Evolutionary conservation across 164 flowering plant species (phyloP).

Genomic region (Malania oleifera): DNA sequence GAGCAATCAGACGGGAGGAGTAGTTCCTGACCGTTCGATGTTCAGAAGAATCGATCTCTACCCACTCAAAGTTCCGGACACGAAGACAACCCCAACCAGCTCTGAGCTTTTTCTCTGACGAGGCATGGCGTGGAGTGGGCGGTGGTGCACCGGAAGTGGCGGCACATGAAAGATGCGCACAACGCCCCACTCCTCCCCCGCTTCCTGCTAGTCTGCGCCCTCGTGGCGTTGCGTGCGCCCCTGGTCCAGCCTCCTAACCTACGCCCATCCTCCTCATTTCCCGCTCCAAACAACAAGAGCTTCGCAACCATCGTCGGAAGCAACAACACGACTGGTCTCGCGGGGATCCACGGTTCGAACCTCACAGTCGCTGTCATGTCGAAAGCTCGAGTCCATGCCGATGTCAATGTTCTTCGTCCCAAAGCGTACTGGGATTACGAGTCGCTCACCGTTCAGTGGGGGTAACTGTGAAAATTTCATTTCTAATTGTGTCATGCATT

Average conservation of each 20-base stretch:
- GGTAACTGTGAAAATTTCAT: slow-evolving; percentile 23
- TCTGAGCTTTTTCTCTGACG: too few relatives aligned
- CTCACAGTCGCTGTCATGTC: slow-evolving; percentile 29
- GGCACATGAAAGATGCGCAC: slow-evolving; percentile 18
- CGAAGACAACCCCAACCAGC: too few relatives aligned
- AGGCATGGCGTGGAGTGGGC: too few relatives aligned
- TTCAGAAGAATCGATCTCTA: too few relatives aligned
- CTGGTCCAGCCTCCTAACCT: slow-evolving; percentile 27
- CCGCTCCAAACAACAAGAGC: not conserved
- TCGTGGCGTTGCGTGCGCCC: slow-evolving; percentile 36
- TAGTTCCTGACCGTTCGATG: too few relatives aligned
- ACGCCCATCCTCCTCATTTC: not conserved
- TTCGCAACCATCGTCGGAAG: not conserved
- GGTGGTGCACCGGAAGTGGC: too few relatives aligned
- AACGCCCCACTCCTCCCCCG: slow-evolving; percentile 11
- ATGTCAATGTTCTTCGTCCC: slow-evolving; percentile 55
- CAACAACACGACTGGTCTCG: not conserved
- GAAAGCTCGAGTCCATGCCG: slow-evolving; percentile 56
- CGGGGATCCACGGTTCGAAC: not conserved
- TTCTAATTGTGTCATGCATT: not conserved
- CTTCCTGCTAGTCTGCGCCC: slow-evolving; percentile 31
- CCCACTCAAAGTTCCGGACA: too few relatives aligned
- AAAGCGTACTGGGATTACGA: slow-evolving; percentile 69
- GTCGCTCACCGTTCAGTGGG: slow-evolving; percentile 64
- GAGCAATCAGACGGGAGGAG: too few relatives aligned